Conservation (phyloP, 495 filamentous ascomycete genomes). For the Physcia stellaris region DNA sequence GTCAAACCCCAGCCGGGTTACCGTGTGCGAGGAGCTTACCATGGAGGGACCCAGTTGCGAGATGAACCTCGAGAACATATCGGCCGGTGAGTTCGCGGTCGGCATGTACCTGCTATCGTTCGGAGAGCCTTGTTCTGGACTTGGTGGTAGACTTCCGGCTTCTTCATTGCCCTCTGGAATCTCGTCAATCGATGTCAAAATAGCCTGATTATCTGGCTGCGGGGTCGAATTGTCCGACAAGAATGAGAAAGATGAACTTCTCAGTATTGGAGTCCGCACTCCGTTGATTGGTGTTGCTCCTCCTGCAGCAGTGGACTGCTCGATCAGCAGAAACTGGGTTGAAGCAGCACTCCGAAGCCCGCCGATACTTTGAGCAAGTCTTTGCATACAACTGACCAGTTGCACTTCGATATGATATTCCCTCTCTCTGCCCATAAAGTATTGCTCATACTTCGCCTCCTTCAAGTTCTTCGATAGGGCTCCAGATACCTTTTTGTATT, state of each 20-base stretch:
- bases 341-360: slow-evolving; percentile 80
- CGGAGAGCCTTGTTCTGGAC: neutral
- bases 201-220: slow-evolving; percentile 24
- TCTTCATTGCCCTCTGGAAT: slow-evolving; percentile 52
- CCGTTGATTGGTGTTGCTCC: slow-evolving; percentile 21
- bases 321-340: slow-evolving; percentile 74
- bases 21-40: slow-evolving; percentile 31
- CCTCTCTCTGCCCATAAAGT: slow-evolving; percentile 65
- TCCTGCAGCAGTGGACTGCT: slow-evolving; percentile 32
- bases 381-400: slow-evolving; percentile 74
- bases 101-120: slow-evolving; percentile 11
- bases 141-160: neutral
- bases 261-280: slow-evolving; percentile 17
- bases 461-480: slow-evolving; percentile 65
- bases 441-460: slow-evolving; percentile 88
- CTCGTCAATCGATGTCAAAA: slow-evolving; percentile 53
- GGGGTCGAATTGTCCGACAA: slow-evolving; percentile 22
- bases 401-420: slow-evolving; percentile 68
- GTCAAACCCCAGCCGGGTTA: no score
- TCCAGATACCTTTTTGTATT: slow-evolving; percentile 55
- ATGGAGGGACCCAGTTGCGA: slow-evolving; percentile 78
- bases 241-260: slow-evolving; percentile 5
- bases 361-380: slow-evolving; percentile 78
- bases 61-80: slow-evolving; percentile 84
- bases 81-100: slow-evolving; percentile 39